Evolutionary conservation across 2,329 filamentous ascomycete species (phyloP).

Genomic region (Westerdykella sp.): DNA sequence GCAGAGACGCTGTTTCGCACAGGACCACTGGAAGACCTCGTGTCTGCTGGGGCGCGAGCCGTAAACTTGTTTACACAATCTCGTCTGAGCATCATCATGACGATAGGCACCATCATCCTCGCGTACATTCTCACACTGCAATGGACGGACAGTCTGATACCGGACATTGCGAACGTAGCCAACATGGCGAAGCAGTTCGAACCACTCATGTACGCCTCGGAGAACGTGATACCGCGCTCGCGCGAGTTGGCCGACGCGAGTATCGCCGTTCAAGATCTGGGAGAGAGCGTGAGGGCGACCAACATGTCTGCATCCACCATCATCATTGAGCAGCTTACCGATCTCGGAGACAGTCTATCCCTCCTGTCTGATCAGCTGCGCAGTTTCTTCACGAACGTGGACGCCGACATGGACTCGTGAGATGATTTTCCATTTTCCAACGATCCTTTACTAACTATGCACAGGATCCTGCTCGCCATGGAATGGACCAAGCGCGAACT

Average conservation of each 20-base stretch:
- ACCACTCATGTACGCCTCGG: constrained; percentile 89
- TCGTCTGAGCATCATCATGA: constrained; percentile 60
- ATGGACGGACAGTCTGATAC: constrained; percentile 59
- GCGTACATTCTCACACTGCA: constrained; percentile 63
- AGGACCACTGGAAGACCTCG: constrained; percentile 71
- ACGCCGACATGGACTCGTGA: constrained; percentile 82
- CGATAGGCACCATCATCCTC: constrained; percentile 56
- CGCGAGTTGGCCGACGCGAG: constrained; percentile 85
- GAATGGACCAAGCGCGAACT: constrained; percentile 90
- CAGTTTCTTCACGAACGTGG: constrained; percentile 87
- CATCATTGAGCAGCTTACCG: constrained; percentile 80
- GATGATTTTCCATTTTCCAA: constrained; percentile 9
- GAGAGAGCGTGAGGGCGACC: constrained; percentile 79
- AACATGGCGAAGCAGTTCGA: constrained; percentile 87
- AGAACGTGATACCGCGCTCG: constrained; percentile 80
- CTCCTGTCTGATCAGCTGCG: constrained; percentile 78
- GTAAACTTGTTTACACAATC: constrained; percentile 60
- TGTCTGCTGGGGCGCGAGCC: constrained; percentile 53
- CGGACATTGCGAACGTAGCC: constrained; percentile 85
- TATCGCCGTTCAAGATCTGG: constrained; percentile 89
- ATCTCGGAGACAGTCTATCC: constrained; percentile 78
- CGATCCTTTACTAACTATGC: constrained; percentile 8
- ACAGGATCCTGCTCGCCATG: constrained; percentile 84
- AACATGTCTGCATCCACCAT: constrained; percentile 86
- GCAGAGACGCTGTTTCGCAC: constrained; percentile 84